Conservation (phyloP, 2,329 filamentous ascomycete genomes). For the Trichoderma sp. region DNA sequence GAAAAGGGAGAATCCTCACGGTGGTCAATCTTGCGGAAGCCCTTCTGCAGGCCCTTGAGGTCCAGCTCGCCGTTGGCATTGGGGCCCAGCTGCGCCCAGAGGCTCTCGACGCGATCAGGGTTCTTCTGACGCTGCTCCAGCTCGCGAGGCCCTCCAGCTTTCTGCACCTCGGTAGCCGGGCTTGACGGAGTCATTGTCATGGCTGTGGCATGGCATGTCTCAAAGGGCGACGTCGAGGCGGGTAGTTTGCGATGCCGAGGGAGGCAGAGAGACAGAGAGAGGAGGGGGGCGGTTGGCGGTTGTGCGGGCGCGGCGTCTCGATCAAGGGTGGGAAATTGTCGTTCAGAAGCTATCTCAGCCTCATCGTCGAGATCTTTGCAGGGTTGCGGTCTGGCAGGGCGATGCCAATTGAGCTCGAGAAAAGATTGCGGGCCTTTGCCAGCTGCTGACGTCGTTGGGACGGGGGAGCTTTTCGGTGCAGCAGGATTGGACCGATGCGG, state of each 20-base stretch:
- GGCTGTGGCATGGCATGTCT: constrained; percentile 45
- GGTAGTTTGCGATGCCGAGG: constrained; percentile 16
- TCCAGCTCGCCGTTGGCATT: constrained; percentile 78
- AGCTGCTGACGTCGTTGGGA: constrained; percentile 26
- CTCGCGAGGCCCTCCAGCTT: constrained; percentile 66
- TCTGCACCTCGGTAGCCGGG: constrained; percentile 55
- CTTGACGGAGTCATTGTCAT: constrained; percentile 46
- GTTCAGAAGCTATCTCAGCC: constrained; percentile 24
- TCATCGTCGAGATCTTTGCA: constrained; percentile 29
- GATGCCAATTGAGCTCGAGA: constrained; percentile 25
- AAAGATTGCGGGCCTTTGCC: constrained; percentile 13
- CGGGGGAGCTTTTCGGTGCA: constrained; percentile 11
- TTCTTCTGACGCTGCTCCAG: constrained; percentile 66
- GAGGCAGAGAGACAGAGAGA: too few relatives aligned
- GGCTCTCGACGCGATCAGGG: constrained; percentile 74
- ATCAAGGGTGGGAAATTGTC: neutral
- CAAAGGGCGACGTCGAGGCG: constrained; percentile 31
- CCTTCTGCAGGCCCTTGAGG: constrained; percentile 79
- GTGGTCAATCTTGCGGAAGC: constrained; percentile 86
- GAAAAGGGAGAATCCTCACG: constrained; percentile 56
- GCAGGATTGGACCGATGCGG: constrained; percentile 23
- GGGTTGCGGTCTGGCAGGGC: constrained; percentile 23
- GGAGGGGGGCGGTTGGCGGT: neutral
- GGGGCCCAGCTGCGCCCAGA: constrained; percentile 83
- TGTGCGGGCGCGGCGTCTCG: constrained; percentile 31